Conservation (phyloP, 805 yeast species). For the Saccharomycopsis oosterbeekiorum region DNA sequence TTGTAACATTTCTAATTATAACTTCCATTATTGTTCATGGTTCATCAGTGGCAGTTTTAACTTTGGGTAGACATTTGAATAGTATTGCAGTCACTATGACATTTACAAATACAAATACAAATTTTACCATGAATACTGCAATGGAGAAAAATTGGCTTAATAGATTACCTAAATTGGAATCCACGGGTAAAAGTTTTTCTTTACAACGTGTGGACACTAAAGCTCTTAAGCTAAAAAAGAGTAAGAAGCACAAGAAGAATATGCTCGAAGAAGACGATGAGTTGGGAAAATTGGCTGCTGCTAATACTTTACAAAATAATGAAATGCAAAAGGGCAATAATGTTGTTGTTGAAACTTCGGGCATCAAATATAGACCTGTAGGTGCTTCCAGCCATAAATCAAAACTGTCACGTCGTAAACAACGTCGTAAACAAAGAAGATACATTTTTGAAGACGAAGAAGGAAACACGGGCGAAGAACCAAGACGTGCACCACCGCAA, state of each 20-base stretch:
- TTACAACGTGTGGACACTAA: constrained; percentile 73
- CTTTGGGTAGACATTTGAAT: constrained; percentile 78
- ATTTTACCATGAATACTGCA: constrained; percentile 37
- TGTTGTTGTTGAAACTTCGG: constrained; percentile 44
- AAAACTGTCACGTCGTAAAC: constrained; percentile 23
- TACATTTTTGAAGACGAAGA: constrained; percentile 13
- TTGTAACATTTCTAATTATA: constrained; percentile 68
- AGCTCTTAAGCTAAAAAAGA: constrained; percentile 26
- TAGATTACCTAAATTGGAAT: constrained; percentile 73
- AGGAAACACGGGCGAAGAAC: constrained; percentile 25
- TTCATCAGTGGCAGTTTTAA: constrained; percentile 70
- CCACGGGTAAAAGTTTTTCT: constrained; percentile 64
- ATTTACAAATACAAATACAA: constrained; percentile 57
- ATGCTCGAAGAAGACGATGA: constrained; percentile 13
- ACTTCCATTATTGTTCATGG: constrained; percentile 86
- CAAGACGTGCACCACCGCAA: constrained; percentile 14
- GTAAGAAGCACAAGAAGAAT: constrained; percentile 18
- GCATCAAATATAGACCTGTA: constrained; percentile 56
- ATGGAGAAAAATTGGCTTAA: constrained; percentile 67
- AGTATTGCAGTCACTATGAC: constrained; percentile 91
- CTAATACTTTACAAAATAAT: constrained; percentile 2
- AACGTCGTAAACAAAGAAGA: constrained; percentile 23
- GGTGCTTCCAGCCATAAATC: constrained; percentile 58
- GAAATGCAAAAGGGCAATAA: neutral
- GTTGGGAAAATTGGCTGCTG: neutral